These are phyloP conservation scores for Fusarium vanettenii DNA, from an alignment of 2,329 filamentous ascomycete species.

Conservation along the genomic window DNA sequence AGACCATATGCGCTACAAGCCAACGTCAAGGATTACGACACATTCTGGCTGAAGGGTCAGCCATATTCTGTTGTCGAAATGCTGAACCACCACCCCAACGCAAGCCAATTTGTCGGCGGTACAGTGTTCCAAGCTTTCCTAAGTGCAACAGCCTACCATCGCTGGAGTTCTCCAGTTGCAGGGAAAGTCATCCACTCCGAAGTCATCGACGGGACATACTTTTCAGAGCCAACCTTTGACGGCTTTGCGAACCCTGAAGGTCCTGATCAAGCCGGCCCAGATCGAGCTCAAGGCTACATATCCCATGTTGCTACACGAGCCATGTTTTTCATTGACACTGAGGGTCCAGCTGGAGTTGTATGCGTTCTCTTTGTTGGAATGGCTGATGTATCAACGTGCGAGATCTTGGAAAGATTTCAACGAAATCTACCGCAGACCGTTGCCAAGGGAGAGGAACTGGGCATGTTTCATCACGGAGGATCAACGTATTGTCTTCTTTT, in stretches of 20 bases:
- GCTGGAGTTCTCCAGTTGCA: constrained; percentile 73
- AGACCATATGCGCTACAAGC: constrained; percentile 61
- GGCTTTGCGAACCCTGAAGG: constrained; percentile 18
- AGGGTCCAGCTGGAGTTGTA: constrained; percentile 74
- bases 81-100: constrained; percentile 62
- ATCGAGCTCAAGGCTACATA: constrained; percentile 69
- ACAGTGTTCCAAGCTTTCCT: constrained; percentile 77
- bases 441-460: constrained; percentile 73
- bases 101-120: constrained; percentile 65
- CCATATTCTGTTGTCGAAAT: constrained; percentile 72
- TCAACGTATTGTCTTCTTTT: constrained; percentile 74
- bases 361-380: constrained; percentile 77
- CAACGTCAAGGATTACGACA: constrained; percentile 62
- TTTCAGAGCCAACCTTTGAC: constrained; percentile 57
- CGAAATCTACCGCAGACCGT: not conserved
- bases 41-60: constrained; percentile 75
- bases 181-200: constrained; percentile 55
- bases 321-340: constrained; percentile 74
- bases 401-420: constrained; percentile 53
- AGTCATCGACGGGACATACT: constrained; percentile 71
- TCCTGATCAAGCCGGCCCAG: constrained; percentile 30
- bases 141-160: constrained; percentile 72
- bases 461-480: constrained; percentile 81
- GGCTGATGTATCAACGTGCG: constrained; percentile 76
- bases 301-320: constrained; percentile 72